phyloP scores from a whole-genome alignment of 169 alveolate genomes.

The Cryptosporidium sp. region DNA sequence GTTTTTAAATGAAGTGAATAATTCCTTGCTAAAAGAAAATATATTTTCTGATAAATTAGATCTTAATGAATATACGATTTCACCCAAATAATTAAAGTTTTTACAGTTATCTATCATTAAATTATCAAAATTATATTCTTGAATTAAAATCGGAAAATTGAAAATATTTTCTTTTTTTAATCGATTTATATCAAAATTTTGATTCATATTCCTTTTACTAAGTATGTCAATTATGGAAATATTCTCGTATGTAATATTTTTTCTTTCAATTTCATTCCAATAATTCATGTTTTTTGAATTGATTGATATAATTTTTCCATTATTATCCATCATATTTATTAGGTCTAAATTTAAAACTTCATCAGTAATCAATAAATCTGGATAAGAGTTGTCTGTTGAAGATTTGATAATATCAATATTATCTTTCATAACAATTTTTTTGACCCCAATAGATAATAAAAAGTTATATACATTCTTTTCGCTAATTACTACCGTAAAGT shows the following conservation, averaged over 20 bases:
- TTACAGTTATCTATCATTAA: not conserved
- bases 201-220: not conserved
- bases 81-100: constrained; percentile 4
- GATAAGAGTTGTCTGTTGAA: not conserved
- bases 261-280: not conserved
- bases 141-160: constrained; percentile 7
- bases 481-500: not conserved
- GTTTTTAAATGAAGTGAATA: not conserved
- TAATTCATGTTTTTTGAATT: not conserved
- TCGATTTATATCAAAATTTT: not conserved
- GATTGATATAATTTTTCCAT: constrained; percentile 15
- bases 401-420: not conserved
- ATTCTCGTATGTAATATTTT: constrained; percentile 1
- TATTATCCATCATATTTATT: not conserved
- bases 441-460: constrained; percentile 40
- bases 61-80: constrained; percentile 20
- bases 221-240: not conserved
- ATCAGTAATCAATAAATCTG: constrained; percentile 24
- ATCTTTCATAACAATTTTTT: not conserved
- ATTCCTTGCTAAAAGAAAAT: not conserved
- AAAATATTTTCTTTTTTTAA: not conserved
- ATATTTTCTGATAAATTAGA: constrained; percentile 2
- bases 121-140: not conserved
- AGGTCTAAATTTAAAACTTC: not conserved
- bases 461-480: not conserved